Percentiles rank a stretch among this genome's conserved stretches.
phyloP scores from a whole-genome alignment of 2,329 filamentous ascomycete species.

The Penicillium decumbens region DNA sequence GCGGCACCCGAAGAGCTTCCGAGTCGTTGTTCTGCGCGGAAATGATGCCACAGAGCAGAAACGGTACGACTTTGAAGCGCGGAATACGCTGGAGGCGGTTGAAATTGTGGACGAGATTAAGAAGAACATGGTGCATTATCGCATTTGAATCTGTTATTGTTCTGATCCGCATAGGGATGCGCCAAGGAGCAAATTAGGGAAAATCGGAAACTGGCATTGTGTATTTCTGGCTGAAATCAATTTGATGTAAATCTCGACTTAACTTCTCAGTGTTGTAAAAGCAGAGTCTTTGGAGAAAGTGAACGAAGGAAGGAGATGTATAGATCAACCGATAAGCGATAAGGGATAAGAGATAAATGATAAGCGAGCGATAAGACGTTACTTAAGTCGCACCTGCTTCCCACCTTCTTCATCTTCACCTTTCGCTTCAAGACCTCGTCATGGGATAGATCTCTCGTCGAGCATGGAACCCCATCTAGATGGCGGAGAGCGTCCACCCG shows the following conservation, averaged over 20 bases:
- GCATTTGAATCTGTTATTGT: conserved; percentile 25
- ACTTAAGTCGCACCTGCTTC: not conserved
- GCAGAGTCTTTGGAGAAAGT: not conserved
- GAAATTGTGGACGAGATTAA: conserved; percentile 62
- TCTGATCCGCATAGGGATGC: not conserved
- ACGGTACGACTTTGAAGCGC: conserved; percentile 62
- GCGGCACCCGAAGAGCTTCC: conserved; percentile 60
- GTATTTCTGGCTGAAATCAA: not conserved
- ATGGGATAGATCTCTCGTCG: not conserved
- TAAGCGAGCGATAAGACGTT: conserved; percentile 3
- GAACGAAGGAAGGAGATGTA: not conserved
- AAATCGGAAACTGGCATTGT: not conserved
- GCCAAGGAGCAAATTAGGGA: not conserved
- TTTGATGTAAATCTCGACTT: not conserved
- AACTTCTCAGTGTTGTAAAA: not conserved
- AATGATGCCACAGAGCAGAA: conserved; percentile 61
- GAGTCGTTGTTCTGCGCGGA: conserved; percentile 57
- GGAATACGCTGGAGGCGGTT: conserved; percentile 53
- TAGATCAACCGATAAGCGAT: not conserved
- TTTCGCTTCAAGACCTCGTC: not conserved
- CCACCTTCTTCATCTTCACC: not conserved
- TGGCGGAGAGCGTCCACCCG: not conserved
- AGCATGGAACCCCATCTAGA: not conserved
- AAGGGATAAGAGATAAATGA: not conserved
- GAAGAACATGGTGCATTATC: conserved; percentile 51